Evolutionary conservation across 179 eudicot genomes (phyloP), one percentile per base, ranked within the genome.

Genomic region (Nepenthes alata): DNA sequence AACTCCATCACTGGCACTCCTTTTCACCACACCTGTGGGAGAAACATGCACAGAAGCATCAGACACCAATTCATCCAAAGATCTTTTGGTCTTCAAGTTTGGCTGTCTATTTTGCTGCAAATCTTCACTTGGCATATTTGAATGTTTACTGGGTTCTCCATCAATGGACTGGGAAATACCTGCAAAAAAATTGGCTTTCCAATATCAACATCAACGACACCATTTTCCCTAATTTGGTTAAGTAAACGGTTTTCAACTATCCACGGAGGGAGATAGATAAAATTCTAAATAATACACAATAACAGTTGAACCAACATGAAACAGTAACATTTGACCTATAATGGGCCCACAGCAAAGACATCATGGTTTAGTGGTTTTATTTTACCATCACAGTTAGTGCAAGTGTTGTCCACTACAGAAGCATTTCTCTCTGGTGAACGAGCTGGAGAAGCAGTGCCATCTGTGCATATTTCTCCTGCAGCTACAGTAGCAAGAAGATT

Each of bases 401-500:
- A 1, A 5, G 69, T 54, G 25, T 25, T 67, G 34, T 48, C 74
- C 12, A 48, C 55, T 16, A 41, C 54, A 56, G 74, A 16, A 8
- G 70, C 48, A 47, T 59, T 64, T 55, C 58, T 71, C 15, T 11
- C 56, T 0, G 78, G 74, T 58, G 83, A 79, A 16, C 53, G 57
- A 25, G 67, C 63, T 16, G 83, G 81, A 13, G 78, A 73, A 47
- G 48, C 54, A 55, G 58, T 38, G 39, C 37, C 64, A 69, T 72
- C 66, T 34, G 59, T 67, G 2, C 70, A 68, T 9, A 71, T 73
- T 68, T 76, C 83, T 9, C 81, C 72, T 58, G 75, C 66, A 65
- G 83, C 83, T 34, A 79, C 83, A 73, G 76, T 79, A 58, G 83
- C 83, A 67, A 79, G 83, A 38, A 79, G 59, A 74, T 76, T 71